These are phyloP conservation scores for Chenopodium berlandieri DNA, from an alignment of 148 eudicot genomes.

Conservation along the genomic window DNA sequence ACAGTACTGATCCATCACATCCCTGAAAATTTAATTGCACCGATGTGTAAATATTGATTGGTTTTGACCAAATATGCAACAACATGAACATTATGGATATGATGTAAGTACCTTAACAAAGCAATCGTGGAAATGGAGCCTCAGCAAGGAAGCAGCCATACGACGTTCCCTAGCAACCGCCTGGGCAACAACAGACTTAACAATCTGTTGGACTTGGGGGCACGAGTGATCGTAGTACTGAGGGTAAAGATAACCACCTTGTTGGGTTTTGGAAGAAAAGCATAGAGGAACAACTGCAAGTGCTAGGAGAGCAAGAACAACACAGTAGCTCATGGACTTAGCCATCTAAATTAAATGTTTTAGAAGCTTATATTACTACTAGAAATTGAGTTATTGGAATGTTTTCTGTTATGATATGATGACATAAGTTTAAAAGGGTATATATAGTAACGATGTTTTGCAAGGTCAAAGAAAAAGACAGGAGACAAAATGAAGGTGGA, in stretches of 20 bases:
- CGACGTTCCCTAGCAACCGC: conserved; percentile 49
- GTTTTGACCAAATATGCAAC: no score
- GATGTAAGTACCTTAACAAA: conserved; percentile 45
- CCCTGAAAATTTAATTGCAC: conserved; percentile 32
- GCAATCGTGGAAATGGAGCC: conserved; percentile 63
- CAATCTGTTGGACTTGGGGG: conserved; percentile 40
- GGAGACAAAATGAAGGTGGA: background rate
- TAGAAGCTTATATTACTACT: background rate
- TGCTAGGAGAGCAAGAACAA: conserved; percentile 22
- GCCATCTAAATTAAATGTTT: conserved; percentile 15
- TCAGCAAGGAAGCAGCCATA: conserved; percentile 57
- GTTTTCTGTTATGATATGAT: background rate
- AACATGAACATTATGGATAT: background rate
- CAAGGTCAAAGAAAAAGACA: background rate
- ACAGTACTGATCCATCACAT: conserved; percentile 52
- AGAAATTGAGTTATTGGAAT: background rate
- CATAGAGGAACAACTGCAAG: conserved; percentile 21
- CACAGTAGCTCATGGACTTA: conserved; percentile 17
- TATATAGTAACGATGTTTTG: background rate
- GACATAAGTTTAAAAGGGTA: background rate
- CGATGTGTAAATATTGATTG: no score
- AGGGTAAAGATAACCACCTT: conserved; percentile 40
- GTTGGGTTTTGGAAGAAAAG: conserved; percentile 16
- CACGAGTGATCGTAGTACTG: conserved; percentile 49
- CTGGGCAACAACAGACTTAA: conserved; percentile 44